Evolutionary conservation across 345 rosid genomes (phyloP).

Genomic region (Heritiera fomes): DNA sequence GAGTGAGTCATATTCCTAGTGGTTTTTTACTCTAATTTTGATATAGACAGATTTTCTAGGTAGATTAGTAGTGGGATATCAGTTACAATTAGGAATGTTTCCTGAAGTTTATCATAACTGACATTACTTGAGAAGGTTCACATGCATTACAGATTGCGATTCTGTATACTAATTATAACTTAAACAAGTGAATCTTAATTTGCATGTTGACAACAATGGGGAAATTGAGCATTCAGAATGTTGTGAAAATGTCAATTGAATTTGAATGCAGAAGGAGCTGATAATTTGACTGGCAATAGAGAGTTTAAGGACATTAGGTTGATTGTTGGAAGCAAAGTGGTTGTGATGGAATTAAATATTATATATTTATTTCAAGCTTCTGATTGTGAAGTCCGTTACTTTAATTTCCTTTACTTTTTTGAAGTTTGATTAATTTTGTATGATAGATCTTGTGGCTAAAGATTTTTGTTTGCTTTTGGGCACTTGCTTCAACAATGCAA

Average conservation of each 20-base stretch:
- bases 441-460: background rate
- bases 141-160: background rate
- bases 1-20: background rate
- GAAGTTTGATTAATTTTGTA: background rate
- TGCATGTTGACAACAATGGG: constrained; percentile 1
- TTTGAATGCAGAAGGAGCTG: background rate
- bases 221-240: background rate
- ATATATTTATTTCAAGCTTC: constrained; percentile 1
- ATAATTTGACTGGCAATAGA: constrained; percentile 8
- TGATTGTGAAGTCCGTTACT: no score
- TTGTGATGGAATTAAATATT: background rate
- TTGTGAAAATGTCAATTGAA: background rate
- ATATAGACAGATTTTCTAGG: constrained; percentile 9
- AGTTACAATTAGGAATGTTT: background rate
- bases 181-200: background rate
- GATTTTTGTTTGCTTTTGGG: background rate
- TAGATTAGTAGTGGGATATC: background rate
- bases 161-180: background rate
- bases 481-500: constrained; percentile 7
- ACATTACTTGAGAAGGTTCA: background rate
- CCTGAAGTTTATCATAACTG: constrained; percentile 5
- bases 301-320: background rate
- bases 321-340: constrained; percentile 4
- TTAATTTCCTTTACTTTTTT: no score
- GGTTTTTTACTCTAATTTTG: background rate